A percentile compares a stretch with the other conserved stretches of the same genome.
Conservation (phyloP, 306 rosid genomes). For the Glycine latifolia region DNA sequence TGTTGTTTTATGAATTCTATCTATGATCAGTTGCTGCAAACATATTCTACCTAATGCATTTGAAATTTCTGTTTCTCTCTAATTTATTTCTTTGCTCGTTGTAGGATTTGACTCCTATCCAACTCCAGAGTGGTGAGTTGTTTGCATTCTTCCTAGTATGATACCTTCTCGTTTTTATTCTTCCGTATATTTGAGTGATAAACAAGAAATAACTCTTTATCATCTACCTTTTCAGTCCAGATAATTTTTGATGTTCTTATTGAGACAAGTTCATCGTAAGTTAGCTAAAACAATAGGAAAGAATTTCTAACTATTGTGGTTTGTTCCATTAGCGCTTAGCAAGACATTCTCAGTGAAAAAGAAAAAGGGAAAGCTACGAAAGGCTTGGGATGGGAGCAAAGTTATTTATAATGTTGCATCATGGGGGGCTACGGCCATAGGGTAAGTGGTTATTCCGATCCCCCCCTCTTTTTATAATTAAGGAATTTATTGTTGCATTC, state of each 20-base stretch:
- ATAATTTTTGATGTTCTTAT: slow-evolving; percentile 14
- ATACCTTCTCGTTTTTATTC: too few relatives aligned
- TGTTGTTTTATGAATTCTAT: slow-evolving; percentile 22
- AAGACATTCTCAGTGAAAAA: slow-evolving; percentile 84
- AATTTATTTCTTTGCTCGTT: slow-evolving; percentile 49
- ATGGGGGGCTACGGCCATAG: slow-evolving; percentile 96
- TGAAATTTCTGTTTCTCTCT: slow-evolving; percentile 34
- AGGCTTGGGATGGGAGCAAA: slow-evolving; percentile 96
- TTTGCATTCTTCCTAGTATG: not conserved
- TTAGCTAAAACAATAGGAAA: slow-evolving; percentile 14
- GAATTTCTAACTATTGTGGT: slow-evolving; percentile 50
- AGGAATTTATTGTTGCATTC: slow-evolving; percentile 10
- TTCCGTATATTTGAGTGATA: not conserved
- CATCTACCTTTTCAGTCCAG: not conserved
- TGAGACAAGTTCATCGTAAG: slow-evolving; percentile 16
- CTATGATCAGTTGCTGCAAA: slow-evolving; percentile 25
- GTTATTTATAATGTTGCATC: slow-evolving; percentile 89
- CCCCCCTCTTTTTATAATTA: not conserved
- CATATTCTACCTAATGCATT: not conserved
- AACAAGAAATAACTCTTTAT: slow-evolving; percentile 22
- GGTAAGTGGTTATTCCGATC: slow-evolving; percentile 54
- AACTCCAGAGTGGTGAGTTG: slow-evolving; percentile 80
- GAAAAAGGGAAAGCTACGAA: slow-evolving; percentile 86
- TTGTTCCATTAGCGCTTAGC: slow-evolving; percentile 67
- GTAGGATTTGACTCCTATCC: slow-evolving; percentile 89